These are phyloP conservation scores for Coemansia sp. DNA, from an alignment of 192 early-diverging fungal species.

Conservation along the genomic window DNA sequence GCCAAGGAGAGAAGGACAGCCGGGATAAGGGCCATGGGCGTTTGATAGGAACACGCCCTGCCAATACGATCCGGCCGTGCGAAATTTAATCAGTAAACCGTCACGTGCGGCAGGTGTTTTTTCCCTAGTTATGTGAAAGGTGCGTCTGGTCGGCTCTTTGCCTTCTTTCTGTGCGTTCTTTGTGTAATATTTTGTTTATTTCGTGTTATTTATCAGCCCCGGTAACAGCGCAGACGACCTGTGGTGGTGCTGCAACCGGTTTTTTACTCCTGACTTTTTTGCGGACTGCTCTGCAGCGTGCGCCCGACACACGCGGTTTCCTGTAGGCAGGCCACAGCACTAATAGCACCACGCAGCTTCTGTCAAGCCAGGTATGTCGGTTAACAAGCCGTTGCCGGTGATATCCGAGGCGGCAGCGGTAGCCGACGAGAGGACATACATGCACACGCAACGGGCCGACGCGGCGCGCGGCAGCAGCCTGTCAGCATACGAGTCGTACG, in stretches of 20 bases:
- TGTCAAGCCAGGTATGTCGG: constrained; percentile 16
- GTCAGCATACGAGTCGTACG: not conserved
- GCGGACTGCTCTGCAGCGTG: not conserved
- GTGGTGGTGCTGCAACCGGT: not conserved
- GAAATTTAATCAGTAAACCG: constrained; percentile 6
- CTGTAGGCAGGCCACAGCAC: not conserved
- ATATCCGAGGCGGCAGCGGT: constrained; percentile 21
- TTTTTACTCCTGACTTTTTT: not conserved
- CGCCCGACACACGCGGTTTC: not conserved
- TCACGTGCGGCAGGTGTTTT: constrained; percentile 1
- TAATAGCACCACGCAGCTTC: not conserved
- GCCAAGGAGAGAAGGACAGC: too few species aligned
- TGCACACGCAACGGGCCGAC: constrained; percentile 5
- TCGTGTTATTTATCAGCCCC: not conserved
- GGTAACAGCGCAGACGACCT: not conserved
- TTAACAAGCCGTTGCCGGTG: constrained; percentile 38
- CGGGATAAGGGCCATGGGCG: too few species aligned
- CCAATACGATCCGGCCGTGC: not conserved
- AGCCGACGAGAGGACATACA: constrained; percentile 5
- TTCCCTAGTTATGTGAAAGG: not conserved
- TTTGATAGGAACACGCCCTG: too few species aligned
- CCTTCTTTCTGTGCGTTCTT: not conserved
- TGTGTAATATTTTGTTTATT: not conserved
- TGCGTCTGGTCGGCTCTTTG: not conserved
- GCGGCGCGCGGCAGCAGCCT: constrained; percentile 8